These are phyloP conservation scores for Elongisporangium undulatum DNA, from an alignment of 352 stramenopile genomes.

Conservation along the genomic window DNA sequence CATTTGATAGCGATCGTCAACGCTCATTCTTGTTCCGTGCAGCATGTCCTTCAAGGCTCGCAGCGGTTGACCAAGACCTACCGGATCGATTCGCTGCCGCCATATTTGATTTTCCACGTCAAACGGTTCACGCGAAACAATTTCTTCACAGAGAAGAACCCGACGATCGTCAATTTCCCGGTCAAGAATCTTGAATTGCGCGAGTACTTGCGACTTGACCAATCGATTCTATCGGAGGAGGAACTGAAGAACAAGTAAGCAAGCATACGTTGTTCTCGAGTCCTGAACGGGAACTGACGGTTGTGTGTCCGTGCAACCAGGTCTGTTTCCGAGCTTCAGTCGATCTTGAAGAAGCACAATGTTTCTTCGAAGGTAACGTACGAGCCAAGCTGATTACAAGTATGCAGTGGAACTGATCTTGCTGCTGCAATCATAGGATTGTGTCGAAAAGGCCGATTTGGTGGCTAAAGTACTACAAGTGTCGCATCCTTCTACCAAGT, in stretches of 20 bases:
- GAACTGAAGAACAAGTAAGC: slow-evolving; percentile 40
- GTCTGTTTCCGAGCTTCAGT: slow-evolving; percentile 60
- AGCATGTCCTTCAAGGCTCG: slow-evolving; percentile 74
- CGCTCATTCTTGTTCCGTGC: slow-evolving; percentile 22
- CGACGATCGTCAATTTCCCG: slow-evolving; percentile 99
- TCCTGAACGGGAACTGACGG: not conserved
- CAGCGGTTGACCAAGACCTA: slow-evolving; percentile 91
- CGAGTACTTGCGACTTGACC: slow-evolving; percentile 77
- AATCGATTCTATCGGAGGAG: slow-evolving; percentile 39
- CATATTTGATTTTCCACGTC: slow-evolving; percentile 97
- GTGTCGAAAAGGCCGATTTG: slow-evolving; percentile 76
- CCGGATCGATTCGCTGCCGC: slow-evolving; percentile 88
- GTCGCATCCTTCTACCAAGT: slow-evolving; percentile 64
- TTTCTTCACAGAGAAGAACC: slow-evolving; percentile 99
- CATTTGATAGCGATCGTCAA: not conserved
- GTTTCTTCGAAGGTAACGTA: slow-evolving; percentile 35
- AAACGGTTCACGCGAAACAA: slow-evolving; percentile 97
- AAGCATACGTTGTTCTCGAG: not conserved
- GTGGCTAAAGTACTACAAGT: slow-evolving; percentile 59
- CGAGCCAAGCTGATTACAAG: not conserved
- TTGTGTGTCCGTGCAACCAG: slow-evolving; percentile 12
- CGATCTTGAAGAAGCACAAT: slow-evolving; percentile 46
- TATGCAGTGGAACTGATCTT: not conserved
- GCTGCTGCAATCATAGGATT: slow-evolving; percentile 31
- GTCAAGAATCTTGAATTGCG: slow-evolving; percentile 98